A percentile compares a stretch with the other conserved stretches of the same genome.
These are phyloP conservation scores for Sinapis alba DNA, from an alignment of 441 rosid genomes.

Conservation along the genomic window DNA sequence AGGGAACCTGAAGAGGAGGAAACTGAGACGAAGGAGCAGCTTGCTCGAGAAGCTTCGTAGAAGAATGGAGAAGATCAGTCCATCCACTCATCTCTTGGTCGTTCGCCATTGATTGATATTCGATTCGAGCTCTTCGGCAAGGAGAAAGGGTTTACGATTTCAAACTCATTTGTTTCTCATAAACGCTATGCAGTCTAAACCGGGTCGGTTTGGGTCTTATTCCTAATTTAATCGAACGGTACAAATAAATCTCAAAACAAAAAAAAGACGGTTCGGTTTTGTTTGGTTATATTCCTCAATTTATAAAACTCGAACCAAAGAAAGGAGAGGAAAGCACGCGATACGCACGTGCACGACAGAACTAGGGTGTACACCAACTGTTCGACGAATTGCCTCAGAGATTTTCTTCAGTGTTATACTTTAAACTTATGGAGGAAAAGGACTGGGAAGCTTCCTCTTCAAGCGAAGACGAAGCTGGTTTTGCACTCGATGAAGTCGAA, in stretches of 20 bases:
- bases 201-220: background rate
- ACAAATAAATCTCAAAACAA: background rate
- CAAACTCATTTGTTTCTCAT: background rate
- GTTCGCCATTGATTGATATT: conserved; percentile 47
- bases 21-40: conserved; percentile 93
- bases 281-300: background rate
- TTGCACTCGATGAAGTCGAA: conserved; percentile 34
- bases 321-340: background rate
- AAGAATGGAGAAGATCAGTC: conserved; percentile 84
- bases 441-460: conserved; percentile 40
- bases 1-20: conserved; percentile 83
- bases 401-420: background rate
- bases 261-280: background rate
- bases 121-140: background rate
- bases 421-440: conserved; percentile 27
- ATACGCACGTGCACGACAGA: background rate
- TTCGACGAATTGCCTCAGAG: conserved; percentile 23
- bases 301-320: background rate
- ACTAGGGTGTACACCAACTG: conserved; percentile 12
- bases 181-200: background rate
- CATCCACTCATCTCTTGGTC: conserved; percentile 73
- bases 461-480: conserved; percentile 30
- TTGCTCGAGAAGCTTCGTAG: conserved; percentile 83
- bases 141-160: conserved; percentile 7
- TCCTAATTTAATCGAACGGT: background rate